Percentiles rank a stretch among this genome's conserved stretches.
These are phyloP conservation scores for Aspergillus arachidicola DNA, from an alignment of 2,329 filamentous ascomycete genomes.

Conservation along the genomic window DNA sequence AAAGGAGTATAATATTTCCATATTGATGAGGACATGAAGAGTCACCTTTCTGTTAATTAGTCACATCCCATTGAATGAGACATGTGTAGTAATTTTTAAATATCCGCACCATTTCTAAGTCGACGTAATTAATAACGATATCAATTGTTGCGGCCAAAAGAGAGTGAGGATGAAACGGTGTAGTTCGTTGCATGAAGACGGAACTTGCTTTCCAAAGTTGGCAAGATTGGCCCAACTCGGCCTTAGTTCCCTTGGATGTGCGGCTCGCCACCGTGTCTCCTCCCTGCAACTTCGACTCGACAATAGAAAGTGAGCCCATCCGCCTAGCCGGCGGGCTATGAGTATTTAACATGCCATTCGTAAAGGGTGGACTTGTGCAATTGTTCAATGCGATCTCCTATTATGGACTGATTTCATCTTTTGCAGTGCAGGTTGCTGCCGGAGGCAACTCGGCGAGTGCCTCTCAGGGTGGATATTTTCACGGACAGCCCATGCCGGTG, in stretches of 20 bases:
- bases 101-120: neutral
- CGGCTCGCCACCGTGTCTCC: constrained; percentile 2
- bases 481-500: constrained; percentile 68
- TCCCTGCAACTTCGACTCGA: constrained; percentile 4
- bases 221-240: neutral
- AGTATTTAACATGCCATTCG: constrained; percentile 1
- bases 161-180: neutral
- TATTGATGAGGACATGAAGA: constrained; percentile 25
- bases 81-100: neutral
- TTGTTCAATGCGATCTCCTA: constrained; percentile 2
- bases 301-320: constrained; percentile 6
- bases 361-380: neutral
- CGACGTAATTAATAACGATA: neutral
- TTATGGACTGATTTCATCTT: constrained; percentile 20
- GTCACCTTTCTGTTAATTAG: constrained; percentile 18
- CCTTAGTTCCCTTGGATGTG: constrained; percentile 1
- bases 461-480: constrained; percentile 36
- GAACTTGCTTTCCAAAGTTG: neutral
- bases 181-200: neutral
- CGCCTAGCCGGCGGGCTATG: constrained; percentile 8
- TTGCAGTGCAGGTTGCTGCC: constrained; percentile 24
- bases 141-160: neutral
- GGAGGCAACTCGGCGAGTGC: constrained; percentile 27
- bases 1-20: constrained; percentile 16
- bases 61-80: constrained; percentile 2